These are phyloP conservation scores for Boletus barrowsii DNA, from an alignment of 768 basidiomycete species.

Conservation along the genomic window DNA sequence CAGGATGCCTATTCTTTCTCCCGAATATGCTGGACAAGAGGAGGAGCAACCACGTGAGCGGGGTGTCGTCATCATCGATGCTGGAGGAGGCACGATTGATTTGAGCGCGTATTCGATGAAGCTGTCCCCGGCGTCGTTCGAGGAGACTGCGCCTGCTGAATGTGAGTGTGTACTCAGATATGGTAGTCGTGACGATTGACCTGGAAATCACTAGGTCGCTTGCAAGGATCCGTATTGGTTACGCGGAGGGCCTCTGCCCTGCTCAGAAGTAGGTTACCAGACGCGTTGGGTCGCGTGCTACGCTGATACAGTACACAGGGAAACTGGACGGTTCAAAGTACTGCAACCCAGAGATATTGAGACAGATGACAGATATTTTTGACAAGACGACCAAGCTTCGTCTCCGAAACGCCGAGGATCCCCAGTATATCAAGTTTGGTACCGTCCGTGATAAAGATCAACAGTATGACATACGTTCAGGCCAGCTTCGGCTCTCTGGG, in stretches of 20 bases:
- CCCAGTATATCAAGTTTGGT: constrained; percentile 43
- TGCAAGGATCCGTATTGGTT: constrained; percentile 41
- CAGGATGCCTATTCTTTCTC: constrained; percentile 14
- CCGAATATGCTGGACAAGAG: constrained; percentile 20
- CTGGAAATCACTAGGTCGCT: constrained; percentile 29
- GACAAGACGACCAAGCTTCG: constrained; percentile 41
- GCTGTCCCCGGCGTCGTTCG: constrained; percentile 36
- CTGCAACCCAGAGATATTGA: constrained; percentile 32
- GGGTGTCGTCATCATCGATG: constrained; percentile 48
- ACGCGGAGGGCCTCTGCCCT: constrained; percentile 32
- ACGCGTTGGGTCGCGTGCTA: background rate
- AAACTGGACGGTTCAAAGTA: constrained; percentile 33
- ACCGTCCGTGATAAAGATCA: constrained; percentile 38
- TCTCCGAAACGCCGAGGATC: constrained; percentile 39
- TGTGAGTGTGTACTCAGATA: constrained; percentile 22
- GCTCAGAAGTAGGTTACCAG: constrained; percentile 23
- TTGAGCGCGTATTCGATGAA: constrained; percentile 42
- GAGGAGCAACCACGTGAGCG: constrained; percentile 23
- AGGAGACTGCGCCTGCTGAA: constrained; percentile 37
- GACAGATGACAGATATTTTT: constrained; percentile 37
- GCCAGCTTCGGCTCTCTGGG: constrained; percentile 40
- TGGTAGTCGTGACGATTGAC: background rate
- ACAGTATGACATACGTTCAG: constrained; percentile 36
- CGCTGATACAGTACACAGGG: constrained; percentile 15
- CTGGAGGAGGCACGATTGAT: constrained; percentile 46